phyloP scores from a whole-genome alignment of 768 basidiomycete genomes.

The Collybia sordida region DNA sequence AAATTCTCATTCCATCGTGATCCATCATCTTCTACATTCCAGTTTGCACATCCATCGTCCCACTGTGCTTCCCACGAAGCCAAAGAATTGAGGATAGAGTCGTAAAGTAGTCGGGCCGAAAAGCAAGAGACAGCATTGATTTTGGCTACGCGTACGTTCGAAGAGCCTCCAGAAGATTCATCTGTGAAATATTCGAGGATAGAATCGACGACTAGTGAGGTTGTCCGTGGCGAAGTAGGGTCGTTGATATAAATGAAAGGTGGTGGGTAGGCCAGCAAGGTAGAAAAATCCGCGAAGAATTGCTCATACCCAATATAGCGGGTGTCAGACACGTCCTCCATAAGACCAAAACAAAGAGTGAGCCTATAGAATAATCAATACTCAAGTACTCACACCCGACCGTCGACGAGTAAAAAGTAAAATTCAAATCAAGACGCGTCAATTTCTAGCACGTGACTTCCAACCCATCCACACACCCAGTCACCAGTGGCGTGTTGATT shows the following conservation, averaged over 20 bases:
- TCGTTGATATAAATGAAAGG: conserved; percentile 73
- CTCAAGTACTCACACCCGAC: too few species aligned
- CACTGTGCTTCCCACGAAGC: conserved; percentile 55
- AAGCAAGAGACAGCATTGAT: conserved; percentile 63
- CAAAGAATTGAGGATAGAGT: conserved; percentile 61
- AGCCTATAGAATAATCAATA: too few species aligned
- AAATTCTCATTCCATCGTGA: conserved; percentile 62
- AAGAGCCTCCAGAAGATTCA: conserved; percentile 16
- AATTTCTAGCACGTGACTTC: too few species aligned
- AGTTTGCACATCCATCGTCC: conserved; percentile 62
- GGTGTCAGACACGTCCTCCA: background rate
- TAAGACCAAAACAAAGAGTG: background rate
- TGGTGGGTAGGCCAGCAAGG: conserved; percentile 46
- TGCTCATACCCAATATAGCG: conserved; percentile 17
- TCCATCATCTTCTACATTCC: conserved; percentile 40
- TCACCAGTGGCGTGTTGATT: too few species aligned
- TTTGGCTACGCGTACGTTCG: conserved; percentile 38
- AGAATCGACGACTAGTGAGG: conserved; percentile 40
- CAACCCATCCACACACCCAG: too few species aligned
- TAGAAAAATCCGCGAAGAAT: conserved; percentile 29
- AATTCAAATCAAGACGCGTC: too few species aligned
- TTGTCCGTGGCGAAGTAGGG: conserved; percentile 45
- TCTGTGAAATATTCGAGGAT: conserved; percentile 26
- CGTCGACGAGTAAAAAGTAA: too few species aligned
- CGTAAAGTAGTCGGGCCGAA: conserved; percentile 61